Percentiles rank a stretch among this genome's conserved stretches.
phyloP scores from a whole-genome alignment of 1,284 basidiomycete genomes.

The Trametes pubescens region DNA sequence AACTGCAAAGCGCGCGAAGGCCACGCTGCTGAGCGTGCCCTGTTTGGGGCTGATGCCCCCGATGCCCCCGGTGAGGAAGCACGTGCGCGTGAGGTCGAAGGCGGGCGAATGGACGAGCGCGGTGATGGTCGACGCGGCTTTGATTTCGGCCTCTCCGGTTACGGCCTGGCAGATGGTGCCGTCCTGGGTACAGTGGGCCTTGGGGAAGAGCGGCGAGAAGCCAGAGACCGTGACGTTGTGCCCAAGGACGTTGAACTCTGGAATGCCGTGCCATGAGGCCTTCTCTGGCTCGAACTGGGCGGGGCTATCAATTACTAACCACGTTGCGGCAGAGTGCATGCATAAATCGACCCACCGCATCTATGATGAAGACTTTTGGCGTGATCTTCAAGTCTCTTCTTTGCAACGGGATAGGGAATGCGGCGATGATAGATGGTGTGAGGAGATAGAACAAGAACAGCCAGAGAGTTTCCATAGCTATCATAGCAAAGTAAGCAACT shows the following conservation, averaged over 20 bases:
- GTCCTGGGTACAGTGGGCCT: conserved; percentile 49
- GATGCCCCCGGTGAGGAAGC: conserved; percentile 58
- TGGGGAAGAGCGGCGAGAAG: conserved; percentile 53
- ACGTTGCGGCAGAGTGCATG: background rate
- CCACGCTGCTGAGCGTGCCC: conserved; percentile 52
- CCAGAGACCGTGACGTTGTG: conserved; percentile 48
- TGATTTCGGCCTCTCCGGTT: conserved; percentile 53
- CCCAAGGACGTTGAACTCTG: conserved; percentile 45
- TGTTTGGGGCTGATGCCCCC: conserved; percentile 53
- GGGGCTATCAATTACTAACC: no score
- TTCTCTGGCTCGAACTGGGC: conserved; percentile 30
- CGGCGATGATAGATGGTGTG: no score
- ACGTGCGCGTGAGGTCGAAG: conserved; percentile 55
- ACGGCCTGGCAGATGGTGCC: conserved; percentile 51
- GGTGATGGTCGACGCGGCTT: conserved; percentile 52
- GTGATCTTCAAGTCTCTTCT: conserved; percentile 8
- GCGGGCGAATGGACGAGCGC: conserved; percentile 46
- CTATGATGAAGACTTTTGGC: conserved; percentile 31
- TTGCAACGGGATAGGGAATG: no score
- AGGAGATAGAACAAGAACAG: no score
- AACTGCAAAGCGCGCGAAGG: conserved; percentile 54
- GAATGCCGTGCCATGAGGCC: conserved; percentile 30
- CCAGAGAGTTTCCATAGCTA: no score
- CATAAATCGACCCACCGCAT: conserved; percentile 19
- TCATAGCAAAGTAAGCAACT: no score